Evolutionary conservation across 2,329 filamentous ascomycete genomes (phyloP), one percentile per base, ranked within the genome.

Genomic region (Curvularia eragrostidis): DNA sequence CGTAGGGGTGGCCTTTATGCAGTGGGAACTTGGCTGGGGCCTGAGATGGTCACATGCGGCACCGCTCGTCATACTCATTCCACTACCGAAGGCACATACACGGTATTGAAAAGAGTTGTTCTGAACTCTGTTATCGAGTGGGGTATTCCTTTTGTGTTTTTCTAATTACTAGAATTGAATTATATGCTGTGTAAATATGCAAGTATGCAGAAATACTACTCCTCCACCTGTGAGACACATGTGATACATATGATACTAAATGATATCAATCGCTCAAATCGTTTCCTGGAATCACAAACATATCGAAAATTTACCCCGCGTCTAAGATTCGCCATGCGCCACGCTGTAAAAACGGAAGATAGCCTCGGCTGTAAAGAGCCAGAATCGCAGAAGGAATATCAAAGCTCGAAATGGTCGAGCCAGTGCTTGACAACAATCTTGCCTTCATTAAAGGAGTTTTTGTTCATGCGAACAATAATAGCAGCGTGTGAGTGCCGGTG

Each of bases 401-500:
- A 74, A 6, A 73, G 54, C 62, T 87, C 75, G 72, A 98, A 97
- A 46, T 89, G 83, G 51, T 88, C 83, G 2, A 93, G 79, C 90
- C 91, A 98, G 78, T 98, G 94, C 68, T 82, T 84, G 54, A 95
- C 80, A 32, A 97, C 91, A 12, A 91, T 74, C 70, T 84, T 86
- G 0, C 94, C 94, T 77, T 98, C 93, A 2, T 84, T 81, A 67
- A 93, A 96, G 0, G 77, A 79, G 50, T 83, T 80, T 72, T 86
- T 88, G 38, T 89, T 76, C 61, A 82, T 85, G 36, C 94, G 85
- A 34, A 96, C 88, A 62, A 98, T 91, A 47, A 98, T 96, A 3
- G 93, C 93, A 0, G 93, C 94, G 76, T 98, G 94, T 58, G 86
- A 91, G 73, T 97, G 75, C n/a, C 83, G 79, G 53, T 87, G 84